Percentiles rank a stretch among this genome's conserved stretches.
Conservation (phyloP, 768 basidiomycete genomes). For the Mycena alexandri region DNA sequence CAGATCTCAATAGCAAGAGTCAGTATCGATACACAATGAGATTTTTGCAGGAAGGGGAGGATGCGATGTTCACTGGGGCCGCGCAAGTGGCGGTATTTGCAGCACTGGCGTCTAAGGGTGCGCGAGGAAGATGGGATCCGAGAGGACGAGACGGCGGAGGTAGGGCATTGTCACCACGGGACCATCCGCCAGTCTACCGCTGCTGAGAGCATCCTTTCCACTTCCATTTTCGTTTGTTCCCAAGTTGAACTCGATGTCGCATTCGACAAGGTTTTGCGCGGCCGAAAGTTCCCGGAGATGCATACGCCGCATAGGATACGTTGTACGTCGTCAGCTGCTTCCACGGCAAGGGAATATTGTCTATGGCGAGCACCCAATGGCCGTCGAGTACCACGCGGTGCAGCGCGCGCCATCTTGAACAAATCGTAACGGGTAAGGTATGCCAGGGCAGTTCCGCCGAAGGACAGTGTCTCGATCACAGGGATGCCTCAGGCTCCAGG, state of each 20-base stretch:
- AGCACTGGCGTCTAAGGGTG: neutral
- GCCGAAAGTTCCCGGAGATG: neutral
- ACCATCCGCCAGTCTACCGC: too few relatives aligned
- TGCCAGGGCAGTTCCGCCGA: neutral
- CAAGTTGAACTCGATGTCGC: neutral
- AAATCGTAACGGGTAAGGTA: neutral
- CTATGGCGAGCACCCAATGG: neutral
- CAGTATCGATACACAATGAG: neutral
- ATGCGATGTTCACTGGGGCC: neutral
- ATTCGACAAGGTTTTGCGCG: conserved; percentile 5
- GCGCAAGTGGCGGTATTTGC: neutral
- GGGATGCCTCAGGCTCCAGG: neutral
- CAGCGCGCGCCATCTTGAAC: neutral
- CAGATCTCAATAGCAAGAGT: neutral
- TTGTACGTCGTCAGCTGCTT: conserved; percentile 8
- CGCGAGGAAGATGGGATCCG: neutral
- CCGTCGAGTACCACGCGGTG: neutral
- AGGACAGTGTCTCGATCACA: neutral
- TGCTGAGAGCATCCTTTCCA: too few relatives aligned
- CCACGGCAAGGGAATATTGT: conserved; percentile 1
- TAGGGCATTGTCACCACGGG: neutral
- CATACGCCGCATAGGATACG: neutral
- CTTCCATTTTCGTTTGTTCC: too few relatives aligned
- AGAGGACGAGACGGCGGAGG: conserved; percentile 1
- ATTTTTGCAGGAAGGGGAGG: conserved; percentile 2